phyloP scores from a whole-genome alignment of 768 basidiomycete genomes.

The Cyclocybe cylindracea region DNA sequence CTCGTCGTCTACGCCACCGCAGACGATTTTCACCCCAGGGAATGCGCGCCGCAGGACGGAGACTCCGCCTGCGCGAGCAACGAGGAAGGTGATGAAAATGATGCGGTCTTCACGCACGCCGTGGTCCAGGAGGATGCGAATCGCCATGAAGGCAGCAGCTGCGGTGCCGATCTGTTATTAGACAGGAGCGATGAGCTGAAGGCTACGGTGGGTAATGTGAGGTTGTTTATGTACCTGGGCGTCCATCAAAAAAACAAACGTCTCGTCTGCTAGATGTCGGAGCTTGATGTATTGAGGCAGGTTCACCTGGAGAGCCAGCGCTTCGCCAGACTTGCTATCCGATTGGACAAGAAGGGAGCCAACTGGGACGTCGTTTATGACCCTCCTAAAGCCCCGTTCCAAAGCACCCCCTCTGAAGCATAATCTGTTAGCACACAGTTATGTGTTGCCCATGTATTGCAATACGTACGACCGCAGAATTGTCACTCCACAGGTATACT shows the following conservation, averaged over 20 bases:
- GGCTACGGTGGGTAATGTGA: background rate
- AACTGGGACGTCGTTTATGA: constrained; percentile 81
- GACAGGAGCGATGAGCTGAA: background rate
- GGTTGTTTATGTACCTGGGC: constrained; percentile 60
- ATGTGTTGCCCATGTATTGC: too few species aligned
- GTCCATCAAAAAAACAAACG: constrained; percentile 88
- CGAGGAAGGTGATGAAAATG: constrained; percentile 87
- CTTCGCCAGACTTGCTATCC: constrained; percentile 82
- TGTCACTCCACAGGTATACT: constrained; percentile 86
- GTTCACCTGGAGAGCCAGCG: constrained; percentile 78
- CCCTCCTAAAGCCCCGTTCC: constrained; percentile 87
- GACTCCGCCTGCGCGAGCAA: constrained; percentile 81
- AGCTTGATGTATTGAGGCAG: constrained; percentile 76
- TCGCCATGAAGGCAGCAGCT: constrained; percentile 92
- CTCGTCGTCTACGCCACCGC: constrained; percentile 78
- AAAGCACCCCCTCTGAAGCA: constrained; percentile 78
- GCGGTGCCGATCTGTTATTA: constrained; percentile 81
- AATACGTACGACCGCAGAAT: constrained; percentile 80
- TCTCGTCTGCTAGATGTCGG: constrained; percentile 59
- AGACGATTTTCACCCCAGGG: constrained; percentile 81
- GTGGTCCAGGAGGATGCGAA: constrained; percentile 91
- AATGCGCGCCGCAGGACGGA: constrained; percentile 80
- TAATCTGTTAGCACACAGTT: background rate
- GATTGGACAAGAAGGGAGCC: constrained; percentile 93
- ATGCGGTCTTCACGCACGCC: constrained; percentile 84